These are phyloP conservation scores for Pythium plurisporium DNA, from an alignment of 352 stramenopile species.

Conservation along the genomic window DNA sequence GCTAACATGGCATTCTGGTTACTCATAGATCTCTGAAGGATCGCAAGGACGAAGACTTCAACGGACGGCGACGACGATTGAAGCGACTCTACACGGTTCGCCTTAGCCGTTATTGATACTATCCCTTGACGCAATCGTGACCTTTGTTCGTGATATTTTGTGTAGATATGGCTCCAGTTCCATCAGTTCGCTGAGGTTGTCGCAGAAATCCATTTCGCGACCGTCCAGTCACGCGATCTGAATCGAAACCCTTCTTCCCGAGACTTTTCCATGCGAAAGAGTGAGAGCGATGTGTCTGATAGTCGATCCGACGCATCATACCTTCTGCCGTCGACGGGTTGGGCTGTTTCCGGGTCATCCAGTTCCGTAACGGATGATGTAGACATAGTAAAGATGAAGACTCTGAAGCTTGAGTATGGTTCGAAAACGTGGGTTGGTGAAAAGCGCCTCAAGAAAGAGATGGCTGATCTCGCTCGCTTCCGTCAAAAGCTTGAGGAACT, in stretches of 20 bases:
- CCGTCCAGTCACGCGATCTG: slow-evolving; percentile 36
- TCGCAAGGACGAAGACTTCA: slow-evolving; percentile 23
- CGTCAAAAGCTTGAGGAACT: slow-evolving; percentile 52
- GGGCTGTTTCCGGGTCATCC: not conserved
- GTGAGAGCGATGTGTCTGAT: slow-evolving; percentile 16
- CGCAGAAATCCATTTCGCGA: slow-evolving; percentile 61
- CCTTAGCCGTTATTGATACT: not conserved
- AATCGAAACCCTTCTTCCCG: slow-evolving; percentile 1
- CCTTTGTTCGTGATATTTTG: not conserved
- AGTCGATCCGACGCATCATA: slow-evolving; percentile 5
- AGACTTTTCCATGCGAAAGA: slow-evolving; percentile 8
- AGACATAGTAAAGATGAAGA: slow-evolving; percentile 52
- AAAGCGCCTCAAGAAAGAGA: slow-evolving; percentile 57
- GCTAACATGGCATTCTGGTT: not conserved
- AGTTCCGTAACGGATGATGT: slow-evolving; percentile 16
- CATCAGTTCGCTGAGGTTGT: slow-evolving; percentile 64
- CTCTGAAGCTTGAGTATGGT: slow-evolving; percentile 57
- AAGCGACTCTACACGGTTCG: slow-evolving; percentile 57
- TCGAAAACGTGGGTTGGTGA: slow-evolving; percentile 66
- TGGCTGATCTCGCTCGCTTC: slow-evolving; percentile 42
- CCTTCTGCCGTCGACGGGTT: not conserved
- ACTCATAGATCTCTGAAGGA: slow-evolving; percentile 33
- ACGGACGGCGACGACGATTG: slow-evolving; percentile 39
- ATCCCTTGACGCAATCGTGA: slow-evolving; percentile 23
- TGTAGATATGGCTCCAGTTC: slow-evolving; percentile 79